phyloP scores from a whole-genome alignment of 2,329 filamentous ascomycete genomes.

The Clarireedia paspali region DNA sequence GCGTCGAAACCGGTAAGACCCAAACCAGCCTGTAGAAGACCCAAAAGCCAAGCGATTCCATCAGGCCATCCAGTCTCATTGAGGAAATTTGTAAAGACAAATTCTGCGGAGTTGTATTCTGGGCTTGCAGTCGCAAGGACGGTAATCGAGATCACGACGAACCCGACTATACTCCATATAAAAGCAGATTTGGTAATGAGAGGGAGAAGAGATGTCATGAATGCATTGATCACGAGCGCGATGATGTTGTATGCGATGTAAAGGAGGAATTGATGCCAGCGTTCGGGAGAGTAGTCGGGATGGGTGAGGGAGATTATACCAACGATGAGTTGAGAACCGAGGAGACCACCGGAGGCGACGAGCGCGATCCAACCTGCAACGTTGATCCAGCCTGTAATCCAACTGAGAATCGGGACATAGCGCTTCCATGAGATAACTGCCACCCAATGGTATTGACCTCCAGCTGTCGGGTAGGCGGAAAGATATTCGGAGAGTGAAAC shows the following conservation, averaged over 20 bases:
- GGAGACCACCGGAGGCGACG: conserved; percentile 45
- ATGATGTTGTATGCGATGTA: conserved; percentile 41
- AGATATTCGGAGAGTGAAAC: conserved; percentile 52
- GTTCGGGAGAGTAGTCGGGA: conserved; percentile 43
- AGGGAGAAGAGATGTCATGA: conserved; percentile 41
- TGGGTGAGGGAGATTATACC: conserved; percentile 42
- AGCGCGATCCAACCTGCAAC: conserved; percentile 36
- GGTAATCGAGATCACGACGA: conserved; percentile 43
- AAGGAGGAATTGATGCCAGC: conserved; percentile 37
- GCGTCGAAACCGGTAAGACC: conserved; percentile 40
- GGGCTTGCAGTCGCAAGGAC: conserved; percentile 43
- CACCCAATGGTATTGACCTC: conserved; percentile 52
- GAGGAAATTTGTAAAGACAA: conserved; percentile 47
- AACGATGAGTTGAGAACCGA: conserved; percentile 45
- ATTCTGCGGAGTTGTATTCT: conserved; percentile 42
- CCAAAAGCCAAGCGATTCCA: conserved; percentile 43
- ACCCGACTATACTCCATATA: conserved; percentile 45
- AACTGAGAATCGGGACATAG: conserved; percentile 36
- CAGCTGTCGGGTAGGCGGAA: conserved; percentile 46
- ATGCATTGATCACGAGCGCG: conserved; percentile 40
- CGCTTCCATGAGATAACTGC: conserved; percentile 43
- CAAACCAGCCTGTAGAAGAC: conserved; percentile 44
- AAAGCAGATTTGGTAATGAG: conserved; percentile 41
- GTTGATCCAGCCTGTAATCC: conserved; percentile 41
- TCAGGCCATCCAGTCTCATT: conserved; percentile 45